Evolutionary conservation across 2,329 filamentous ascomycete genomes (phyloP), one percentile per base, ranked within the genome.

Genomic region (Colletotrichum navitas): DNA sequence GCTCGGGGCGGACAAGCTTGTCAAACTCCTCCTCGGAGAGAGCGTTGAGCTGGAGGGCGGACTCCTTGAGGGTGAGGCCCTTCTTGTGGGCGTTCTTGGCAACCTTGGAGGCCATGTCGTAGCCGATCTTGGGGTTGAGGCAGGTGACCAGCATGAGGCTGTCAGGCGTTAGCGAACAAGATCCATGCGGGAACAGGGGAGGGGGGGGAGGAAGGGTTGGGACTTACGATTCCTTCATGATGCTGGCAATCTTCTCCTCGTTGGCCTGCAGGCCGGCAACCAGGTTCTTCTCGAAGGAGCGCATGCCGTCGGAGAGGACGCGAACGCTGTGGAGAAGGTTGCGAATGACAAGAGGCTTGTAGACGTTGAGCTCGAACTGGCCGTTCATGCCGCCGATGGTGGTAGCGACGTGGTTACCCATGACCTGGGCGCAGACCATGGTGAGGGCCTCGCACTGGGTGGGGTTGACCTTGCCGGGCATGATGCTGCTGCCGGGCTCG

Each of bases 1-100:
- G 89, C 86, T 98, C 95, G 32, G 96, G 96, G 78, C 91, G 91
- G 76, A 99, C 96, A 75, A 97, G 87, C 76, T 90, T 88, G 83
- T 98, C 94, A 80, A 98, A 98, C 80, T 98, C 95, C 79, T 93
- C 93, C 80, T 92, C 91, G 75, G 91, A 95, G 76, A 98, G 86
- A 56, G 94, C 95, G 76, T 97, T 89, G 76, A 99, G 89, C 87
- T 98, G 94, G 88, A 98, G 91, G 26, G 96, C 95, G 79, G 93
- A 95, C 85, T 97, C 86, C 88, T 98, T 98, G 71, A 99, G 89
- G 32, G 94, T 98, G 63, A 95, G 85, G 43, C 94, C 94, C 90
- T 98, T 98, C 90, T 98, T 98, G 87, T 99, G 96, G 21, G 96
- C 96, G 80, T 99, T 97, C 91, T 98, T 98, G 79, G 95, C 95